A percentile compares a stretch with the other conserved stretches of the same genome.
These are phyloP conservation scores for Phytophthora pluvialis DNA, from an alignment of 352 stramenopile species.

Conservation along the genomic window DNA sequence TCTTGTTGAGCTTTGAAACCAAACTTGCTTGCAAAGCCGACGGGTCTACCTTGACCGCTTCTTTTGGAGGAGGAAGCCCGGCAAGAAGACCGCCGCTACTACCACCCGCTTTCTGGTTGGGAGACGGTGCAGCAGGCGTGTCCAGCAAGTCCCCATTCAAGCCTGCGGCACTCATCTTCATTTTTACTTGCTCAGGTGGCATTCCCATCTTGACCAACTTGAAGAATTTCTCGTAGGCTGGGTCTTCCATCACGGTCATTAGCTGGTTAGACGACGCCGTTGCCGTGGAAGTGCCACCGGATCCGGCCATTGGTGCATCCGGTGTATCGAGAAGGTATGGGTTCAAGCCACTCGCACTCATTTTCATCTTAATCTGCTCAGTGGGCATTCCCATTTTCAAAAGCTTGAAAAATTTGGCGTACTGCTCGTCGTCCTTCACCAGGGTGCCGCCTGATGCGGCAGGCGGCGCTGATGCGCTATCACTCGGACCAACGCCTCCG, in stretches of 20 bases:
- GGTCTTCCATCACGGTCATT: slow-evolving; percentile 93
- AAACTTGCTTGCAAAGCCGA: slow-evolving; percentile 70
- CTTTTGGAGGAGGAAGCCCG: slow-evolving; percentile 63
- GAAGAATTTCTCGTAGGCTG: slow-evolving; percentile 95
- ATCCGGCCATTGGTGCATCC: slow-evolving; percentile 80
- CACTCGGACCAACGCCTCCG: slow-evolving; percentile 36
- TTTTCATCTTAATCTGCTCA: slow-evolving; percentile 95
- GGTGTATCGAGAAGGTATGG: slow-evolving; percentile 90
- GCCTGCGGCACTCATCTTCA: slow-evolving; percentile 90
- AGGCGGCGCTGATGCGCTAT: neutral
- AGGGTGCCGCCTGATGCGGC: slow-evolving; percentile 28
- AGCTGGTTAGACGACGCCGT: slow-evolving; percentile 8
- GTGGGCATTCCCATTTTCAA: slow-evolving; percentile 95
- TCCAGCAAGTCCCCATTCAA: slow-evolving; percentile 73
- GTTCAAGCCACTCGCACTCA: slow-evolving; percentile 93
- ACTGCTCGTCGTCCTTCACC: slow-evolving; percentile 83
- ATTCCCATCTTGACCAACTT: slow-evolving; percentile 94
- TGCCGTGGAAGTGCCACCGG: slow-evolving; percentile 26
- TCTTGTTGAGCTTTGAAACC: slow-evolving; percentile 52
- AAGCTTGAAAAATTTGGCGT: slow-evolving; percentile 97
- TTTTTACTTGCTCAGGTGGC: slow-evolving; percentile 91
- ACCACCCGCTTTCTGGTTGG: slow-evolving; percentile 55
- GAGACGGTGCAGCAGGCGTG: slow-evolving; percentile 72
- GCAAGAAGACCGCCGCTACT: slow-evolving; percentile 42
- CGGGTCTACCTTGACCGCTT: slow-evolving; percentile 75